Evolutionary conservation across 2,329 filamentous ascomycete species (phyloP), one percentile per base, ranked within the genome.

Genomic region (Curvularia hawaiiensis): DNA sequence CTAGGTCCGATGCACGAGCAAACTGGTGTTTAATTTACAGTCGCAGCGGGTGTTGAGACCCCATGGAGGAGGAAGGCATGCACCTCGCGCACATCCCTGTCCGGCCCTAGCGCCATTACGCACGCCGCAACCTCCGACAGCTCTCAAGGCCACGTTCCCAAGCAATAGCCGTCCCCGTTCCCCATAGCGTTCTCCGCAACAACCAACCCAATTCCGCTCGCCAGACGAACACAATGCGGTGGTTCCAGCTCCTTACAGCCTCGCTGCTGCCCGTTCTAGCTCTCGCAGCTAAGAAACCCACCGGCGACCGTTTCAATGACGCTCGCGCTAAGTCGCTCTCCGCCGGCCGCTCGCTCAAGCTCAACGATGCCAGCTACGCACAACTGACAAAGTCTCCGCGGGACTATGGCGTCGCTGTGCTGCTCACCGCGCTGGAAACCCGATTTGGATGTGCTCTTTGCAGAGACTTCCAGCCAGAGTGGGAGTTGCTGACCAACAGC

Each of bases 381-480:
- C 85, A 90, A 64, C 80, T 98, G 65, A 96, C 91, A 3, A 79
- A 85, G 16, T 79, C 85, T 1, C 92, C 93, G 12, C 87, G 95
- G 65, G 90, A 99, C 78, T 96, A 97, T 77, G 88, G 88, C 39
- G 84, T 90, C 28, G 89, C 88, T 2, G 85, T 99, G 3, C 85
- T 99, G 14, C 81, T 99, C 64, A 99, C 95, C 1, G 95, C 95
- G 38, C 79, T 93, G 70, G 93, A 97, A 65, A 72, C 87, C 31
- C 86, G 91, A 57, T 97, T 91, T 74, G 91, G 90, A 59, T 99
- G 95, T 76, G 82, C 88, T 64, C 82, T 98, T 48, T 99, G 95
- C 77, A 85, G 87, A 51, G 91, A 96, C 52, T 97, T 99, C 77
- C 90, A 97, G 76, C 90, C 93, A 1, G 95, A 99, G 79, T 99